Evolutionary conservation across 305 asterid genomes (phyloP).

Genomic region (Vinca major): DNA sequence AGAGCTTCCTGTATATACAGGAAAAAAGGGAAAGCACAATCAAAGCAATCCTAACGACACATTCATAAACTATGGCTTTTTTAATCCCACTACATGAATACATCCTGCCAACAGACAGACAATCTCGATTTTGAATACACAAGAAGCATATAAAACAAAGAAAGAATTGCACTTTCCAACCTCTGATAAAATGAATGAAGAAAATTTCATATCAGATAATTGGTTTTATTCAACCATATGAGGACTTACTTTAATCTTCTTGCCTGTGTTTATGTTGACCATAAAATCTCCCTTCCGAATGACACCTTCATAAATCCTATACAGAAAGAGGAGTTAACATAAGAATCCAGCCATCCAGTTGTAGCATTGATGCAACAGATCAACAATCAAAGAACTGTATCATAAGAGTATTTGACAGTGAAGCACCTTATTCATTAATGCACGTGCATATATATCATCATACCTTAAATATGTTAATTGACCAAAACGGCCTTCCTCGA

Average conservation of each 20-base stretch:
- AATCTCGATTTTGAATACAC: neutral
- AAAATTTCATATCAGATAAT: neutral
- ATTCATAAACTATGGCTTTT: neutral
- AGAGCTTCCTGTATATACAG: neutral
- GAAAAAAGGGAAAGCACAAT: neutral
- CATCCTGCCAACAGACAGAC: neutral
- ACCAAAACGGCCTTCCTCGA: slow-evolving; percentile 96
- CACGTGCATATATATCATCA: too few species aligned
- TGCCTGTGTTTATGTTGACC: slow-evolving; percentile 78
- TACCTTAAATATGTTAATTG: slow-evolving; percentile 95
- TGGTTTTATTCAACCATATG: neutral
- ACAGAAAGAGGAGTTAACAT: slow-evolving; percentile 5
- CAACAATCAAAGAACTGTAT: neutral
- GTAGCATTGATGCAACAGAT: neutral
- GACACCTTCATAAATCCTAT: slow-evolving; percentile 90
- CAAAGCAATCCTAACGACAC: neutral
- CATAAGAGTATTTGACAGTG: neutral
- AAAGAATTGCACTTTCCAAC: neutral
- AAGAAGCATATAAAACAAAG: neutral
- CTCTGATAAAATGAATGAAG: neutral
- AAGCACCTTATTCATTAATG: neutral
- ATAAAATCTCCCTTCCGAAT: slow-evolving; percentile 91
- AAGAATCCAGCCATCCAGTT: neutral
- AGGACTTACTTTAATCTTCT: slow-evolving; percentile 74
- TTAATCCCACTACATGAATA: neutral